Evolutionary conservation across 352 stramenopile species (phyloP).

Genomic region (Phytophthora foliorum): DNA sequence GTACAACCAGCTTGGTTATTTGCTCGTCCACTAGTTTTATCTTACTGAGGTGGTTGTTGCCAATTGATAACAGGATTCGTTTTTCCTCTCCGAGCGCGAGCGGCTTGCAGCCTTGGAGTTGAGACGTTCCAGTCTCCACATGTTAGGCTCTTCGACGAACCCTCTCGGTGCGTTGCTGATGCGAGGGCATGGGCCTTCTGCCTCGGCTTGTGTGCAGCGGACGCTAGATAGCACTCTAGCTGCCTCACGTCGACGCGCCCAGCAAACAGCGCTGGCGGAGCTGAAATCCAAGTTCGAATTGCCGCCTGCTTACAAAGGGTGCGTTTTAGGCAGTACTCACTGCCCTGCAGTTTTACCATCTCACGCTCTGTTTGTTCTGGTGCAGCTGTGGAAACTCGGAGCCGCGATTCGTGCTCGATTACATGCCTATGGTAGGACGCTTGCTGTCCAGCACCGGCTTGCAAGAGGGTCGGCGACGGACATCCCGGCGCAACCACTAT

Average conservation of each 20-base stretch:
- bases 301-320: slow-evolving; percentile 54
- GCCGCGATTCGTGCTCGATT: slow-evolving; percentile 65
- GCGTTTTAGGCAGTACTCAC: slow-evolving; percentile 12
- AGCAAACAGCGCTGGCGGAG: slow-evolving; percentile 35
- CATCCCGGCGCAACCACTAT: slow-evolving; percentile 82
- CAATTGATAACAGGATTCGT: slow-evolving; percentile 31
- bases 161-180: slow-evolving; percentile 26
- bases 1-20: slow-evolving; percentile 21
- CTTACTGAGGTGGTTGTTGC: slow-evolving; percentile 11
- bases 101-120: slow-evolving; percentile 32
- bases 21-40: background rate
- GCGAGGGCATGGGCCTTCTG: slow-evolving; percentile 22
- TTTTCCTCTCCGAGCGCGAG: slow-evolving; percentile 41
- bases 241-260: slow-evolving; percentile 24
- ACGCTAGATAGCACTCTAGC: slow-evolving; percentile 44
- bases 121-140: slow-evolving; percentile 41
- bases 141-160: slow-evolving; percentile 21
- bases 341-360: slow-evolving; percentile 15
- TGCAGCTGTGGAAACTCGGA: slow-evolving; percentile 48
- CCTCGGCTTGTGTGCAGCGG: slow-evolving; percentile 40
- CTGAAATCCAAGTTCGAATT: slow-evolving; percentile 68
- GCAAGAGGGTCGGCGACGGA: slow-evolving; percentile 68
- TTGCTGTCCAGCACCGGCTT: slow-evolving; percentile 58
- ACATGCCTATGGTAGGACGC: slow-evolving; percentile 74
- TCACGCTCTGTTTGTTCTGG: slow-evolving; percentile 16